phyloP scores from a whole-genome alignment of 192 early-diverging fungal genomes.

The Gonapodya sp. region DNA sequence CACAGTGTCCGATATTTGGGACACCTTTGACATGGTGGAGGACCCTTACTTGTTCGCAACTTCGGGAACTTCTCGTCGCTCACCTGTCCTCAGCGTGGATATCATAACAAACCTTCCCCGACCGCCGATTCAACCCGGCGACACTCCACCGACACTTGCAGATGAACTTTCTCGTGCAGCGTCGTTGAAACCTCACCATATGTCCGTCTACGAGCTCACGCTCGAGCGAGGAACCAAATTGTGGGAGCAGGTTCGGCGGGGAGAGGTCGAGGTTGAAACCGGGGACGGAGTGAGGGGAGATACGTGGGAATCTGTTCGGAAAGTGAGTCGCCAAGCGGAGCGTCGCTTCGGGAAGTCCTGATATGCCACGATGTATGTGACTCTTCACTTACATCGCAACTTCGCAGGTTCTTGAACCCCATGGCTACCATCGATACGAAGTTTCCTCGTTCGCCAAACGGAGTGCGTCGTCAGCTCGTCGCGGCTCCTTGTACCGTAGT shows the following conservation, averaged over 20 bases:
- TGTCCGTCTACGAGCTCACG: slow-evolving; percentile 48
- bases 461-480: neutral
- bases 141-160: slow-evolving; percentile 29
- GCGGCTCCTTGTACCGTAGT: neutral
- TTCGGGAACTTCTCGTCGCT: slow-evolving; percentile 23
- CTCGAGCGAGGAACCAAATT: slow-evolving; percentile 38
- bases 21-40: neutral
- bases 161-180: slow-evolving; percentile 20
- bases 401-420: slow-evolving; percentile 14
- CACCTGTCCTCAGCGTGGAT: slow-evolving; percentile 25
- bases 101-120: slow-evolving; percentile 41
- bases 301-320: neutral
- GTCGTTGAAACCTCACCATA: slow-evolving; percentile 21
- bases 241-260: slow-evolving; percentile 4
- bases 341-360: too few species aligned
- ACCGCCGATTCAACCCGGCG: slow-evolving; percentile 18
- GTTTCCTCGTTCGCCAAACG: slow-evolving; percentile 32
- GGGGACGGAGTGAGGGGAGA: neutral
- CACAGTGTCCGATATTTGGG: neutral
- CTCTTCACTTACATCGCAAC: slow-evolving; percentile 23
- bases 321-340: too few species aligned
- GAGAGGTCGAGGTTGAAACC: neutral
- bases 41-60: slow-evolving; percentile 27
- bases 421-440: slow-evolving; percentile 38
- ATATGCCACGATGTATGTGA: too few species aligned